Percentiles rank a stretch among this genome's conserved stretches.
phyloP scores from a whole-genome alignment of 208 protist species.

The Angomonas deanei region DNA sequence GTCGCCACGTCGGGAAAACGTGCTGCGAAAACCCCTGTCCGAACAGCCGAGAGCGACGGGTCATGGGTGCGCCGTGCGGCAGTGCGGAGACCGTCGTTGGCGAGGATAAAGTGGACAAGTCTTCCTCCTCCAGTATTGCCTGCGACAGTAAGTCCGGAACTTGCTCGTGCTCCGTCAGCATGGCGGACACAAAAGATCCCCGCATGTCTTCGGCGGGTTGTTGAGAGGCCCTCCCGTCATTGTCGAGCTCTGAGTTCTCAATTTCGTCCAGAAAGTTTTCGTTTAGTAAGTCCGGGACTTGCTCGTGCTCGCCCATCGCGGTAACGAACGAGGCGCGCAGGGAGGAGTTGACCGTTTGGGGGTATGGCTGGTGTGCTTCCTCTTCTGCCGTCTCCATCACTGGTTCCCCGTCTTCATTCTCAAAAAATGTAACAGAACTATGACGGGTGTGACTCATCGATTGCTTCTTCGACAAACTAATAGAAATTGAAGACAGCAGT shows the following conservation, averaged over 20 bases:
- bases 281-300: not conserved
- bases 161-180: not conserved
- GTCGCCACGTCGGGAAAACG: constrained; percentile 22
- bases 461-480: too few species aligned
- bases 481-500: too few species aligned
- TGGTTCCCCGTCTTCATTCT: too few species aligned
- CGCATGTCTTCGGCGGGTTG: too few species aligned
- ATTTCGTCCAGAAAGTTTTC: not conserved
- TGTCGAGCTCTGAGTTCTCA: too few species aligned
- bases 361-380: too few species aligned
- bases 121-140: not conserved
- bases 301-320: not conserved
- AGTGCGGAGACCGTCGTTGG: not conserved
- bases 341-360: too few species aligned
- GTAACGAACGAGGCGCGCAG: not conserved
- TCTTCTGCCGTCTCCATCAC: too few species aligned
- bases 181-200: not conserved
- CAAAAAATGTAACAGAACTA: too few species aligned
- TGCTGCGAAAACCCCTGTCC: constrained; percentile 14
- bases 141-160: not conserved
- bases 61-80: not conserved
- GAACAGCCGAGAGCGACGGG: not conserved
- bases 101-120: not conserved
- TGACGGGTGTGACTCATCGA: too few species aligned
- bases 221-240: too few species aligned